A percentile compares a stretch with the other conserved stretches of the same genome.
phyloP scores from a whole-genome alignment of 2,329 filamentous ascomycete species.

The Aureobasidium melanogenum region DNA sequence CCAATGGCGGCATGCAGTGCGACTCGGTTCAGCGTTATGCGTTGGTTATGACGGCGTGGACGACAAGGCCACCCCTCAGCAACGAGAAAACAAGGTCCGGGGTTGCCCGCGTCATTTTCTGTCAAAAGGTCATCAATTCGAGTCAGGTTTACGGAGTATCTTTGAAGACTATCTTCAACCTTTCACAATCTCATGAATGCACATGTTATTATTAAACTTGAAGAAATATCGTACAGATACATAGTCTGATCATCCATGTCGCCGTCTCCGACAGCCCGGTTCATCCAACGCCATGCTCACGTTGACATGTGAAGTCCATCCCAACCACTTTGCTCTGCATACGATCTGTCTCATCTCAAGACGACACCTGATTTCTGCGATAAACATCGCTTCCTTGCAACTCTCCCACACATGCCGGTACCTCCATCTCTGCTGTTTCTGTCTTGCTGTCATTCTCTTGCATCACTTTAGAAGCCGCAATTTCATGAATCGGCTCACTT shows the following conservation, averaged over 20 bases:
- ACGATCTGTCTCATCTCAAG: not conserved
- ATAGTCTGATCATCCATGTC: not conserved
- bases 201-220: too few relatives aligned
- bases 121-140: not conserved
- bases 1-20: not conserved
- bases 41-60: constrained; percentile 4
- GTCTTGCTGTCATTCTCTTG: not conserved
- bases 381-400: constrained; percentile 1
- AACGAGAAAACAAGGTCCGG: not conserved
- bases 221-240: not conserved
- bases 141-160: not conserved
- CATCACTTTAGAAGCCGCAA: not conserved
- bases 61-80: not conserved
- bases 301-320: not conserved
- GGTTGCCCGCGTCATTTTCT: not conserved
- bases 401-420: not conserved
- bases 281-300: not conserved
- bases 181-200: not conserved
- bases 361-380: not conserved
- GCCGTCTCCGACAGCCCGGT: not conserved
- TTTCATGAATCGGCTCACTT: not conserved
- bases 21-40: not conserved
- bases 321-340: not conserved
- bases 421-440: not conserved
- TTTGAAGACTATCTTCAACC: not conserved